Base-by-base conservation (phyloP, 345 rosid genomes). In the Brassica rapa region DNA sequence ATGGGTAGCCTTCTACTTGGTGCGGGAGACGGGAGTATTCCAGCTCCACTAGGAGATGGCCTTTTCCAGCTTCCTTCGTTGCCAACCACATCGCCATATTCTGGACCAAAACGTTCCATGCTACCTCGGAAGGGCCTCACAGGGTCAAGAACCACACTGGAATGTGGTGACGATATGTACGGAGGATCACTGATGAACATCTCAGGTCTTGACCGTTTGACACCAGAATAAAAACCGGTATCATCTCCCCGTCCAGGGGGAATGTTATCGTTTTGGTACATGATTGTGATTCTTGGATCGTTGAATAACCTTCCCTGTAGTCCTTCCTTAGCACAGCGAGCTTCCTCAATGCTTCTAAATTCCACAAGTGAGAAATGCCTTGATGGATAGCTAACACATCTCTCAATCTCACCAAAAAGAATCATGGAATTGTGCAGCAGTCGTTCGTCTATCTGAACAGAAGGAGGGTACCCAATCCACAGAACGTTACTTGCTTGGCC, bases 401-500 rank as follows among this genome's bases (percentile, higher is more conserved):
- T 87, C 88, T 93, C 98, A 76, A 96, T 96, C 90, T 96, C 99
- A 21, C 99, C 99, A 86, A 87, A 96, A 33, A 95, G 87, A 73
- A 95, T 95, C 97, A 95, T 89, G 23, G 94, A 93, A 85, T 95
- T 95, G 80, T 95, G 99, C 68, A 95, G 90, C 97, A 88, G 89
- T 78, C 88, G 93, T 66, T 95, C 96, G 84, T 93, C 97, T 32
- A 95, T 88, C 82, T 85, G 94, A 75, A 89, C 85, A 62, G 96
- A 84, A 77, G 99, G 94, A 67, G 99, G 99, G 83, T 91, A 95
- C 5, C 97, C 99, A 76, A 95, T 80, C 96, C 96, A 88, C 77
- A 95, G 79, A 75, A 91, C 84, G n/a, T 91, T 91, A 85, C 98
- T 93, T 23, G 94, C 97, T 61, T 84, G 93, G 29, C 87, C 88